Evolutionary conservation across 495 filamentous ascomycete species (phyloP), one percentile per base, ranked within the genome.

Genomic region (Talaromyces wortmannii): DNA sequence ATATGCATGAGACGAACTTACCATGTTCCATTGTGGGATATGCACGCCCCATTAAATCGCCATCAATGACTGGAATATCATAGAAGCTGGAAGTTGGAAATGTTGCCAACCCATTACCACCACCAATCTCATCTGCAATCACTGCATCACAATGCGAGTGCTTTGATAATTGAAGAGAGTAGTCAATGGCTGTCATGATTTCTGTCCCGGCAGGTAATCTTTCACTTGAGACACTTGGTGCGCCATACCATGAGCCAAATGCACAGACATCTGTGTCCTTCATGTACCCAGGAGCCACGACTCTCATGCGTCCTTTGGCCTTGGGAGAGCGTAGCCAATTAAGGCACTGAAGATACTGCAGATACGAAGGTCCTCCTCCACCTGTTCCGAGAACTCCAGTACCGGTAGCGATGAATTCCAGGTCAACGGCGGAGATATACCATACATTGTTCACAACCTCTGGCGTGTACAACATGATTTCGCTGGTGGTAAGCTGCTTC

Each of bases 381-480:
- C 60, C 64, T 10, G 62, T 62, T 1, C 62, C 61, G 0, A 67
- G 52, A 6, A 67, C 57, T 10, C 62, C 61, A 2, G 59, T 64
- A 7, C 61, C 64, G 2, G 57, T 58, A 40, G 64, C 62, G 33
- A 64, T 64, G 55, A 61, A 67, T 58, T 64, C 61, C 3, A 64
- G 58, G 53, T 64, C 62, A 3, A 59, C 45, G 7, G 61, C 50
- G 17, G 57, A 62, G 16, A 64, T 48, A 52, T 64, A 62, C 64
- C 64, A 67, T 43, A 58, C 50, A 17, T 78, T 76, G 16, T 77
- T 67, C 50, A 61, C 63, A 13, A 84, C 74, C 7, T 60, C 65
- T 0, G 83, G 83, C 31, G 58, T 70, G 59, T 84, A 85, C 1
- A 60, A 69, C 5, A 65, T 56, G 13, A 81, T 69, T 46, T 83